A percentile compares a stretch with the other conserved stretches of the same genome.
Conservation (phyloP, 306 rosid genomes). For the Cyclanthera cordifolia region DNA sequence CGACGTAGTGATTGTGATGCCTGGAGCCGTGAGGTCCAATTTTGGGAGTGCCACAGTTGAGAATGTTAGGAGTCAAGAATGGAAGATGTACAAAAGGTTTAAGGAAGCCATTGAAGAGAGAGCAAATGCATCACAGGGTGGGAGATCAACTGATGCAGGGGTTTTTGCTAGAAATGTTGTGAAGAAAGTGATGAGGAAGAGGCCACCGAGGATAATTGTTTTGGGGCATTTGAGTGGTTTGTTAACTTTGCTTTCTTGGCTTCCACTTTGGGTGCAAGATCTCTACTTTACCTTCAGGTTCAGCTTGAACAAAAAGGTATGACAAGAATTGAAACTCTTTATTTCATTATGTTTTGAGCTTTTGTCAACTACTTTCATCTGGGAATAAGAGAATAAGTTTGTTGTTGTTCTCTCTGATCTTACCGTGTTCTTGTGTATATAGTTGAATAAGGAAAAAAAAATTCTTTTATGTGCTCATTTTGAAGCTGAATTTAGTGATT, state of each 20-base stretch:
- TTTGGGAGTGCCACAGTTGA: constrained; percentile 45
- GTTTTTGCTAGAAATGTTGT: constrained; percentile 60
- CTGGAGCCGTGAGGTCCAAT: constrained; percentile 66
- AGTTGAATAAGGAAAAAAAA: background rate
- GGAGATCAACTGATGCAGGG: constrained; percentile 44
- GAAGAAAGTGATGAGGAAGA: constrained; percentile 33
- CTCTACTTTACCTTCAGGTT: constrained; percentile 48
- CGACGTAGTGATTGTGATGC: constrained; percentile 52
- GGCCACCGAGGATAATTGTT: constrained; percentile 50
- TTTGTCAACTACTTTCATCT: background rate
- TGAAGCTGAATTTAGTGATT: background rate
- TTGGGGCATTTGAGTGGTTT: constrained; percentile 65
- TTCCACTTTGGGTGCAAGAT: constrained; percentile 71
- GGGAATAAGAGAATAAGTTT: background rate
- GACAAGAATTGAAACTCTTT: background rate
- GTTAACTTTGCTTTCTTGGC: constrained; percentile 54
- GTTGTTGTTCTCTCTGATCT: background rate
- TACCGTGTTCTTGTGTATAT: background rate
- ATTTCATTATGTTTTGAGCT: background rate
- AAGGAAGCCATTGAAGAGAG: constrained; percentile 46
- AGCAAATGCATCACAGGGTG: constrained; percentile 68
- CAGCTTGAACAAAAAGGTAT: constrained; percentile 25
- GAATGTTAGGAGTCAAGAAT: constrained; percentile 25
- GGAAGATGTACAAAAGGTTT: constrained; percentile 56
- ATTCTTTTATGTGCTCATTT: background rate